Evolutionary conservation across 2,329 filamentous ascomycete species (phyloP).

Genomic region (Cladosporium colombiae): DNA sequence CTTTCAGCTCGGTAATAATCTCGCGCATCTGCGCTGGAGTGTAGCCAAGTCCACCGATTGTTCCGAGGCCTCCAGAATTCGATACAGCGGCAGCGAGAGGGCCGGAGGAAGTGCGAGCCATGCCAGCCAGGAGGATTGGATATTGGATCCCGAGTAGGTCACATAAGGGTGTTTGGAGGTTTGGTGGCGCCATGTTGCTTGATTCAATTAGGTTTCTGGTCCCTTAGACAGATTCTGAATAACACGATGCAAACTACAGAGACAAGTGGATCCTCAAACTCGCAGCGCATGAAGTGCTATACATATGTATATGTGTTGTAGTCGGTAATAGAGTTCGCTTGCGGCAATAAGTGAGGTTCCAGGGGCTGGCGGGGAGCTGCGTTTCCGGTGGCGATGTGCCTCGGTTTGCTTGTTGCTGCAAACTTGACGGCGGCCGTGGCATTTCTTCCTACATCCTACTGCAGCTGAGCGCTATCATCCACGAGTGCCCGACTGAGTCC

Average conservation of each 20-base stretch:
- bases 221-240: neutral
- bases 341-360: conserved; percentile 9
- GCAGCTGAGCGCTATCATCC: neutral
- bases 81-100: conserved; percentile 81
- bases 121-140: conserved; percentile 88
- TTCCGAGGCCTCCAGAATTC: conserved; percentile 79
- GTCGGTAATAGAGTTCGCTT: conserved; percentile 1
- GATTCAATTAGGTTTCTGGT: neutral
- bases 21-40: conserved; percentile 72
- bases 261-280: neutral
- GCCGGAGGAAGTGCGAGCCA: conserved; percentile 82
- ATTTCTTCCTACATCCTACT: neutral
- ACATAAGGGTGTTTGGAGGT: conserved; percentile 76
- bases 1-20: conserved; percentile 85
- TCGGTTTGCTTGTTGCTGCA: neutral
- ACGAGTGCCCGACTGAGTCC: neutral
- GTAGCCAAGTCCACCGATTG: conserved; percentile 65
- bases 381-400: neutral
- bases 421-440: neutral
- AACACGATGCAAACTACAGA: neutral
- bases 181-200: conserved; percentile 34
- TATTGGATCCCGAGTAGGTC: conserved; percentile 79
- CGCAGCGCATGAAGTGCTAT: neutral
- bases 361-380: neutral
- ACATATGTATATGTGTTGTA: neutral